Evolutionary conservation across 129 eudicot species (phyloP).

Genomic region (Lonicera japonica): DNA sequence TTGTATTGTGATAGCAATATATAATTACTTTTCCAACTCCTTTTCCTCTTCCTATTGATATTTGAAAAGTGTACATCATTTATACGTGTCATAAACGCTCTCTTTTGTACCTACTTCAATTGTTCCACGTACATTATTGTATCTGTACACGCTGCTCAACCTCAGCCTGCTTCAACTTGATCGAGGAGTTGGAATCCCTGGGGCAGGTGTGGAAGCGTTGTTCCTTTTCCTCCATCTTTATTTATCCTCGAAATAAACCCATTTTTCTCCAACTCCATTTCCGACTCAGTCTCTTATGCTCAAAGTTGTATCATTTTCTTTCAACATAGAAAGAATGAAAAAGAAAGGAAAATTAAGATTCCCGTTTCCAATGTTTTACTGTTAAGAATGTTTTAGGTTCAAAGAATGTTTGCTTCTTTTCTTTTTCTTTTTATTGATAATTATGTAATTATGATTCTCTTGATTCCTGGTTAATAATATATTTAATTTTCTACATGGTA

Average conservation of each 20-base stretch:
- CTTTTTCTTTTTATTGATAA: not conserved
- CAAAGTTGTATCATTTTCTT: too few species aligned
- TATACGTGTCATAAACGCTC: too few species aligned
- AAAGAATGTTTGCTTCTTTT: too few species aligned
- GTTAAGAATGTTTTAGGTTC: too few species aligned
- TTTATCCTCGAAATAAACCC: slow-evolving; percentile 3
- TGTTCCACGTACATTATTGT: not conserved
- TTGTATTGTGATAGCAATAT: slow-evolving; percentile 8
- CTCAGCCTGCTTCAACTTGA: slow-evolving; percentile 50
- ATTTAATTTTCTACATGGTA: not conserved
- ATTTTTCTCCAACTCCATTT: not conserved
- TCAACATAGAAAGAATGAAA: not conserved
- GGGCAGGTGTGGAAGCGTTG: slow-evolving; percentile 66
- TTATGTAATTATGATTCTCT: not conserved
- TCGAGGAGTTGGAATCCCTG: slow-evolving; percentile 13
- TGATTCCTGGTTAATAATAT: not conserved
- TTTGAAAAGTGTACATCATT: slow-evolving; percentile 38
- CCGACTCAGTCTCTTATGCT: not conserved
- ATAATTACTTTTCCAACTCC: not conserved
- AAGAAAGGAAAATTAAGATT: not conserved
- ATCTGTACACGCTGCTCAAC: slow-evolving; percentile 28
- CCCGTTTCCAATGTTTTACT: not conserved
- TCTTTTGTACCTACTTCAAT: not conserved
- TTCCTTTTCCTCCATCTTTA: slow-evolving; percentile 22
- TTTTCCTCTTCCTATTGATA: slow-evolving; percentile 14